These are phyloP conservation scores for Arxiozyma telluris DNA, from an alignment of 1,139 yeast genomes.

Conservation along the genomic window DNA sequence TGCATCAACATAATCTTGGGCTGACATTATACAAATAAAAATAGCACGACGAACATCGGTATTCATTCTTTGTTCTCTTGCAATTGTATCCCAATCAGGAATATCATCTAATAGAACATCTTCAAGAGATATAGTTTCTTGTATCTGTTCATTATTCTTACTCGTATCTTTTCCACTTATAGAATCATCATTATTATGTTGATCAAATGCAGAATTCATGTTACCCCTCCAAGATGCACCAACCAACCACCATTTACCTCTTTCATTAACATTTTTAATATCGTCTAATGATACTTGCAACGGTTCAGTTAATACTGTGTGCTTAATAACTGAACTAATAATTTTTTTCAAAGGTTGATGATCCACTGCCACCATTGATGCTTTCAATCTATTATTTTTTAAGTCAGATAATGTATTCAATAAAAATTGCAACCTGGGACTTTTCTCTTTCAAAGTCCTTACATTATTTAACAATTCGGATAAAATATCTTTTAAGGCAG, in stretches of 20 bases:
- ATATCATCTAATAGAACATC: slow-evolving; percentile 53
- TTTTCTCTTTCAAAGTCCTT: slow-evolving; percentile 33
- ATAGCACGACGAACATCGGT: slow-evolving; percentile 91
- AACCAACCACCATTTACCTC: slow-evolving; percentile 98
- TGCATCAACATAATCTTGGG: slow-evolving; percentile 86
- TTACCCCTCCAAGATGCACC: slow-evolving; percentile 95
- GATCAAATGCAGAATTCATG: slow-evolving; percentile 29
- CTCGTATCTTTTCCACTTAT: slow-evolving; percentile 27
- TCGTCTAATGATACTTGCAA: slow-evolving; percentile 78
- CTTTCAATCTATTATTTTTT: slow-evolving; percentile 72
- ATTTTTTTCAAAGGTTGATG: slow-evolving; percentile 50
- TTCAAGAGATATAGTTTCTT: slow-evolving; percentile 13
- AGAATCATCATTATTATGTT: slow-evolving; percentile 7
- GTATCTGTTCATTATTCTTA: slow-evolving; percentile 16
- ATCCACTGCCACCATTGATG: slow-evolving; percentile 27
- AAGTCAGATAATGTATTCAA: slow-evolving; percentile 78
- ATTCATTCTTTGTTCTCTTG: slow-evolving; percentile 83
- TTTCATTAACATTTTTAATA: slow-evolving; percentile 61
- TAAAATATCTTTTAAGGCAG: slow-evolving; percentile 74
- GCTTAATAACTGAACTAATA: slow-evolving; percentile 37
- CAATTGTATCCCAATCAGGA: slow-evolving; percentile 84
- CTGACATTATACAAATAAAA: slow-evolving; percentile 89
- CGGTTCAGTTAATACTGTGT: slow-evolving; percentile 54
- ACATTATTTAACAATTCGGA: slow-evolving; percentile 44
- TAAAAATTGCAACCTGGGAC: slow-evolving; percentile 69